Evolutionary conservation across 208 protist species (phyloP).

Genomic region (Leishmania amazonensis): DNA sequence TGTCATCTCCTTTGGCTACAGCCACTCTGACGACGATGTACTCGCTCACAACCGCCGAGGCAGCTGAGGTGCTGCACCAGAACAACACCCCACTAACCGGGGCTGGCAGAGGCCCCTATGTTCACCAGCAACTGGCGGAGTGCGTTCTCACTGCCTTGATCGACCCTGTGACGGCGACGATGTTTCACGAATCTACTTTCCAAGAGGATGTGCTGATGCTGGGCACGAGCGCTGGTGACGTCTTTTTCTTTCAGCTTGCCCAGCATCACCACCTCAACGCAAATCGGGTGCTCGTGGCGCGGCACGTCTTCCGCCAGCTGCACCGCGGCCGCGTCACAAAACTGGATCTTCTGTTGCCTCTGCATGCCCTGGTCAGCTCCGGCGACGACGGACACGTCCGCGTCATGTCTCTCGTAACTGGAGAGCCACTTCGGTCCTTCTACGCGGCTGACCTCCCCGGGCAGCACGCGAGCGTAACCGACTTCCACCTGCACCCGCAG

Average conservation of each 20-base stretch:
- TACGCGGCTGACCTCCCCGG: constrained; percentile 28
- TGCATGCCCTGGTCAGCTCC: constrained; percentile 63
- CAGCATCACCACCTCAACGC: constrained; percentile 42
- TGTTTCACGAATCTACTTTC: constrained; percentile 53
- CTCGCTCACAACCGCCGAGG: constrained; percentile 40
- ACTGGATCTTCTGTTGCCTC: constrained; percentile 59
- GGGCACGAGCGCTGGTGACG: constrained; percentile 59
- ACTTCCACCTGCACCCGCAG: constrained; percentile 61
- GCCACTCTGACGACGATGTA: constrained; percentile 12
- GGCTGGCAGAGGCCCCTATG: constrained; percentile 51
- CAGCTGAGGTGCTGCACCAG: constrained; percentile 39
- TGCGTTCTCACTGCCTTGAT: constrained; percentile 66
- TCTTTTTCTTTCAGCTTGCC: constrained; percentile 62
- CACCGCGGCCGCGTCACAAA: constrained; percentile 66
- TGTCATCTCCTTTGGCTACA: not conserved
- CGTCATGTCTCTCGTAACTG: constrained; percentile 70
- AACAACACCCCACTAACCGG: constrained; percentile 50
- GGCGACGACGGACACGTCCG: constrained; percentile 69
- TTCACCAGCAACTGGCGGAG: constrained; percentile 59
- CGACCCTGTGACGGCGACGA: constrained; percentile 58
- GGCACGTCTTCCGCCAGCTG: constrained; percentile 31
- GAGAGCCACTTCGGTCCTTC: constrained; percentile 51
- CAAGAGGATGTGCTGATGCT: constrained; percentile 78
- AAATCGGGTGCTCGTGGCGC: constrained; percentile 36
- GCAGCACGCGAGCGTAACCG: constrained; percentile 58